phyloP scores from a whole-genome alignment of 768 basidiomycete genomes.

The Aureoboletus auriporus region DNA sequence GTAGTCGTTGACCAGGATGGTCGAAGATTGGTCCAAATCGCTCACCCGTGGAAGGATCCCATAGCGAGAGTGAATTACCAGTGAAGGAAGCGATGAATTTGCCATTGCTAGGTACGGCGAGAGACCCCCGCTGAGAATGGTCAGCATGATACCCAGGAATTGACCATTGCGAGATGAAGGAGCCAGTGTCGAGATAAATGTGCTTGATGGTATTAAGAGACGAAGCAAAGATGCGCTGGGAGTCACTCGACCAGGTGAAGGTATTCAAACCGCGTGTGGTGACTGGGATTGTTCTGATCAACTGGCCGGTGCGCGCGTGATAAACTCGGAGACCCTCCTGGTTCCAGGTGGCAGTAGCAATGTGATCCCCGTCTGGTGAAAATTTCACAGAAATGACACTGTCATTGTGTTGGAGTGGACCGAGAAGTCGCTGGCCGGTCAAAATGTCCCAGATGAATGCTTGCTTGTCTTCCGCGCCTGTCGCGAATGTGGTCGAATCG shows the following conservation, averaged over 20 bases:
- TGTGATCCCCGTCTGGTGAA: neutral
- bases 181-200: neutral
- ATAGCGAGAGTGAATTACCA: neutral
- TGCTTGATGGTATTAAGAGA: neutral
- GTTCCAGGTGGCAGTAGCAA: neutral
- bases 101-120: neutral
- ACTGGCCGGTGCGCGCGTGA: neutral
- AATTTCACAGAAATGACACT: neutral
- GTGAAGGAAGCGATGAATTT: neutral
- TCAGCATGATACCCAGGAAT: neutral
- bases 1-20: neutral
- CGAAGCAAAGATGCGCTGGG: neutral
- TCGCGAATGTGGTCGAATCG: conserved; percentile 6
- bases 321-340: neutral
- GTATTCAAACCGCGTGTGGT: neutral
- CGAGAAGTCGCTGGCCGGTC: conserved; percentile 2
- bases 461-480: neutral
- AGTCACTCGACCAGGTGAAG: neutral
- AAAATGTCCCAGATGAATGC: conserved; percentile 2
- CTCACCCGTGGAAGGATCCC: conserved; percentile 3
- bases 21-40: neutral
- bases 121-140: neutral
- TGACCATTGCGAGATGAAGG: neutral
- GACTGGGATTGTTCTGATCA: neutral
- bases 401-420: conserved; percentile 5